A percentile compares a stretch with the other conserved stretches of the same genome.
Conservation (phyloP, 495 filamentous ascomycete genomes). For the Aspergillus egyptiacus region DNA sequence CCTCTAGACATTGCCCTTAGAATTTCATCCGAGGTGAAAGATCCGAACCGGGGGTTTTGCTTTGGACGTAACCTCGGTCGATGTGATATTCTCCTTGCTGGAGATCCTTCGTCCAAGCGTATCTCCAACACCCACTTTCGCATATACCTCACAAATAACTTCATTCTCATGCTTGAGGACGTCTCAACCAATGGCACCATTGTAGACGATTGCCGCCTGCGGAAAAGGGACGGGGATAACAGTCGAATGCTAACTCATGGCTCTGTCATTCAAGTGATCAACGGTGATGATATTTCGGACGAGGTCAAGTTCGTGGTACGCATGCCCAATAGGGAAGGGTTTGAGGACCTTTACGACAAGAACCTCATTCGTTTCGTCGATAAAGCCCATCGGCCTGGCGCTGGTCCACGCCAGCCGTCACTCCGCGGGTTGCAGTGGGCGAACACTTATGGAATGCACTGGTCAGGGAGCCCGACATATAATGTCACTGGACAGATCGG, state of each 20-base stretch:
- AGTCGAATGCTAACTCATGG: constrained; percentile 65
- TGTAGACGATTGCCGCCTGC: constrained; percentile 64
- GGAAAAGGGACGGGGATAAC: constrained; percentile 39
- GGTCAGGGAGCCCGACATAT: constrained; percentile 78
- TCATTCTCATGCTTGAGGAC: constrained; percentile 84
- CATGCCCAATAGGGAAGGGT: constrained; percentile 65
- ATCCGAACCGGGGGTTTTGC: constrained; percentile 62
- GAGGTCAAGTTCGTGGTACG: constrained; percentile 75
- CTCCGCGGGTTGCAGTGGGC: constrained; percentile 30
- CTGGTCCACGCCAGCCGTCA: constrained; percentile 22
- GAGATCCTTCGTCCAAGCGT: constrained; percentile 48
- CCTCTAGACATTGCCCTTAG: constrained; percentile 68
- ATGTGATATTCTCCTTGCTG: constrained; percentile 67
- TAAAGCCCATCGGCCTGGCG: constrained; percentile 25
- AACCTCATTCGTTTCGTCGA: constrained; percentile 54
- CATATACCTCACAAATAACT: constrained; percentile 75
- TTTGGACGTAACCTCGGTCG: constrained; percentile 71
- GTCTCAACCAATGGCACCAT: constrained; percentile 87
- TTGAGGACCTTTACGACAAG: constrained; percentile 49
- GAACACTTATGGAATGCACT: constrained; percentile 56
- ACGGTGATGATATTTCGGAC: constrained; percentile 37
- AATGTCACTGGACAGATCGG: constrained; percentile 76
- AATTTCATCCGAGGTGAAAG: constrained; percentile 63
- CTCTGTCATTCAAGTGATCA: constrained; percentile 64
- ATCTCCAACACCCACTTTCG: constrained; percentile 90